phyloP scores from a whole-genome alignment of 106 monocot species.

The Triglochin maritima region DNA sequence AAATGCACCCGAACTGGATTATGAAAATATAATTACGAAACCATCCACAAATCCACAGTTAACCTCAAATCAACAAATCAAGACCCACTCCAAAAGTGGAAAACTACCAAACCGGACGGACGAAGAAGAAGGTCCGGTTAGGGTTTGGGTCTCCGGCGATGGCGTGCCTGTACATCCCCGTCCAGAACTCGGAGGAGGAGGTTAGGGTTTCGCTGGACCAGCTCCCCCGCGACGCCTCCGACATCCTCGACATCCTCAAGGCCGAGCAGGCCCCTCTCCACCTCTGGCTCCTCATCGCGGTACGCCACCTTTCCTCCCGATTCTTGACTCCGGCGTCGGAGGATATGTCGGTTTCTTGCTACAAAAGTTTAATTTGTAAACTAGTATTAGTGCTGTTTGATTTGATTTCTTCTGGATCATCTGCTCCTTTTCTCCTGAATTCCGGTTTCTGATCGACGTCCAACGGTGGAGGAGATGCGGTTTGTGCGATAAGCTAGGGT shows the following conservation, averaged over 20 bases:
- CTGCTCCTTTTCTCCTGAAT: no score
- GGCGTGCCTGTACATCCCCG: conserved; percentile 78
- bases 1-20: no score
- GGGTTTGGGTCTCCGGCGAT: conserved; percentile 5
- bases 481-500: no score
- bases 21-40: no score
- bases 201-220: conserved; percentile 86
- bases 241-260: conserved; percentile 94
- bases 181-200: conserved; percentile 92
- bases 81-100: no score
- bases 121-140: not conserved
- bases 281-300: conserved; percentile 96
- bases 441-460: no score
- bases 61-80: no score
- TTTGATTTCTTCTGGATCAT: no score
- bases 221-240: conserved; percentile 82
- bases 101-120: no score
- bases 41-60: no score
- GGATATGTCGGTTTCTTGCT: not conserved
- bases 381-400: not conserved
- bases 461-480: no score
- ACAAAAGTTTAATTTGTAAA: not conserved
- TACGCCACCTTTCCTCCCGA: conserved; percentile 9
- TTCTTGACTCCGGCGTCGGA: not conserved
- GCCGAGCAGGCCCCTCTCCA: conserved; percentile 96